Evolutionary conservation across 2,329 filamentous ascomycete species (phyloP), one percentile per base, ranked within the genome.

Genomic region (Rhynchosporium graminicola): DNA sequence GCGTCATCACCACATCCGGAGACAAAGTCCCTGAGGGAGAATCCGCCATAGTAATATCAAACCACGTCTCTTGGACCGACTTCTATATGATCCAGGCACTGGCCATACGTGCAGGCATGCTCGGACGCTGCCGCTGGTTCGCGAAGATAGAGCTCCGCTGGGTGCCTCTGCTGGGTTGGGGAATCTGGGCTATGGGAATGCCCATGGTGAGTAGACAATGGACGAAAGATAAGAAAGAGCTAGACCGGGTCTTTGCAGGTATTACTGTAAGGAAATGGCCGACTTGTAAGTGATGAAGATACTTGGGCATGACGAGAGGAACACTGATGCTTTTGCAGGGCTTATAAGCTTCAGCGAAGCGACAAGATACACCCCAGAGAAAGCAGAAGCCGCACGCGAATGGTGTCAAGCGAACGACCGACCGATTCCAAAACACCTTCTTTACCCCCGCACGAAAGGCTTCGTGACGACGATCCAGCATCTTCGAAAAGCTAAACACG

Each of bases 11-110:
- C 43, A 74, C 81, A 36, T 83, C 83, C 7, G 84, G 83, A 15
- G 80, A 84, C 66, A 63, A 69, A 1, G 73, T 87, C 8, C 83
- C 82, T 1, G 60, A 63, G 10, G 77, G 77, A n/a, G 85, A 88
- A 73, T 84, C 81, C 31, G 84, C 83, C 59, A 80, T 88, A 59
- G 82, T 87, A 38, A 75, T 87, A 59, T 77, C 80, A 59, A 86
- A 87, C 71, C 85, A 87, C 73, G 80, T 86, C 45, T 79, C 78
- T 57, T 87, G 84, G 85, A 77, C 79, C 61, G 85, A 87, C 73
- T 87, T 88, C 70, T 88, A 86, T 76, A 80, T 87, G 77, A 83
- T 87, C 65, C 84, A 88, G 73, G 79, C 80, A 43, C 73, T 86
- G 47, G 84, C 84, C 13, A 68, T 80, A 54, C 76, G 76, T 47